Conservation (phyloP, 169 alveolate genomes). For the Ichthyophthirius multifiliis region DNA sequence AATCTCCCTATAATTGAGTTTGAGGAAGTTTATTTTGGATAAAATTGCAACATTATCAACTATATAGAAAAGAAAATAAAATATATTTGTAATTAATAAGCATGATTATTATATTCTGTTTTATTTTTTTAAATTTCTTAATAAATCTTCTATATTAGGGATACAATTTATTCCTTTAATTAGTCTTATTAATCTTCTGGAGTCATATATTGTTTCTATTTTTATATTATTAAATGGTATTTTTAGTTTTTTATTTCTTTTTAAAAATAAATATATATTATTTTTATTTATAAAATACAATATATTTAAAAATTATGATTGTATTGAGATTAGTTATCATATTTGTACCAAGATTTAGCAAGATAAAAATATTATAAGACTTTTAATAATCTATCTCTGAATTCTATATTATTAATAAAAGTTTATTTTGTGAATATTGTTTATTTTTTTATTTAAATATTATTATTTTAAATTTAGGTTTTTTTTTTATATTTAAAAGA, state of each 20-base stretch:
- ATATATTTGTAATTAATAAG: background rate
- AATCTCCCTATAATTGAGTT: background rate
- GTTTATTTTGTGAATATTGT: too few relatives aligned
- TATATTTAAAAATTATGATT: background rate
- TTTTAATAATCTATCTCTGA: background rate
- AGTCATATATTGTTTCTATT: background rate
- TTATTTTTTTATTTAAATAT: background rate
- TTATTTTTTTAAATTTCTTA: background rate
- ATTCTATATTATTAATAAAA: background rate
- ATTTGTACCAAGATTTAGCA: background rate
- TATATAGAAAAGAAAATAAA: background rate
- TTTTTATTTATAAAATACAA: background rate
- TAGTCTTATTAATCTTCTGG: background rate
- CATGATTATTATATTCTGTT: background rate
- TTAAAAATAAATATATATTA: background rate
- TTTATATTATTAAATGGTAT: background rate
- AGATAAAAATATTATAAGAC: background rate
- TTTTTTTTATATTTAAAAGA: background rate
- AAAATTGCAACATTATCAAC: constrained; percentile 1
- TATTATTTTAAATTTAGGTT: too few relatives aligned
- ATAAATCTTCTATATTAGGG: background rate
- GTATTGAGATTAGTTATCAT: background rate
- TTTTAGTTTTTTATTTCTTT: background rate
- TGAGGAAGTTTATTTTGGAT: background rate
- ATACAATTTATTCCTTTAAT: background rate